A percentile compares a stretch with the other conserved stretches of the same genome.
Evolutionary conservation across 2,329 filamentous ascomycete species (phyloP).

Genomic region (Aplosporella prunicola): DNA sequence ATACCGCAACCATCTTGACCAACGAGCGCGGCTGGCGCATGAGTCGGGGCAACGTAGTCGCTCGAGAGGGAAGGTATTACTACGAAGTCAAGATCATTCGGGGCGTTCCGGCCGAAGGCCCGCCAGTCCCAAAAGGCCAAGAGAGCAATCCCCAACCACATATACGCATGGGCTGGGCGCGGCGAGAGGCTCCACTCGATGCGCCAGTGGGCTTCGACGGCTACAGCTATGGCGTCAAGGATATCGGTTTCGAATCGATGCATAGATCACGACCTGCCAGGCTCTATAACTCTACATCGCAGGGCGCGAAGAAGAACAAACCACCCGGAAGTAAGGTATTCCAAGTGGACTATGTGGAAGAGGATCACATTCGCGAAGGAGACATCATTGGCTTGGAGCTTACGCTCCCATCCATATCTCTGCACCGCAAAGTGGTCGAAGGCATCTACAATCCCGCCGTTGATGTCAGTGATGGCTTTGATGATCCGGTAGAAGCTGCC

Average conservation of each 20-base stretch:
- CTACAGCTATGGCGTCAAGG: slow-evolving; percentile 89
- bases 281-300: slow-evolving; percentile 47
- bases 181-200: slow-evolving; percentile 72
- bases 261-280: slow-evolving; percentile 90
- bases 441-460: slow-evolving; percentile 81
- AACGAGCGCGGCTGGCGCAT: slow-evolving; percentile 91
- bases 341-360: slow-evolving; percentile 42
- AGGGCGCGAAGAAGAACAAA: slow-evolving; percentile 31
- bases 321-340: slow-evolving; percentile 24
- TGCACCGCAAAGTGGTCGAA: slow-evolving; percentile 81
- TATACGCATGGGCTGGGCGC: slow-evolving; percentile 78
- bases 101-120: slow-evolving; percentile 50
- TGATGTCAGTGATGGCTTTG: slow-evolving; percentile 53
- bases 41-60: slow-evolving; percentile 80
- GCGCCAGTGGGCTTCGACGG: slow-evolving; percentile 79
- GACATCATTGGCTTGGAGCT: slow-evolving; percentile 94
- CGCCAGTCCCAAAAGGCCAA: slow-evolving; percentile 27
- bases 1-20: slow-evolving; percentile 67
- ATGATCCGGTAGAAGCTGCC: slow-evolving; percentile 46
- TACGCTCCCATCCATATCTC: slow-evolving; percentile 69
- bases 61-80: slow-evolving; percentile 82
- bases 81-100: slow-evolving; percentile 87
- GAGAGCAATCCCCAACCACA: slow-evolving; percentile 42
- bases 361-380: slow-evolving; percentile 70
- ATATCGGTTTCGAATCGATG: slow-evolving; percentile 82